These are phyloP conservation scores for Herpotrichia juniperi DNA, from an alignment of 2,329 filamentous ascomycete species.

Conservation along the genomic window DNA sequence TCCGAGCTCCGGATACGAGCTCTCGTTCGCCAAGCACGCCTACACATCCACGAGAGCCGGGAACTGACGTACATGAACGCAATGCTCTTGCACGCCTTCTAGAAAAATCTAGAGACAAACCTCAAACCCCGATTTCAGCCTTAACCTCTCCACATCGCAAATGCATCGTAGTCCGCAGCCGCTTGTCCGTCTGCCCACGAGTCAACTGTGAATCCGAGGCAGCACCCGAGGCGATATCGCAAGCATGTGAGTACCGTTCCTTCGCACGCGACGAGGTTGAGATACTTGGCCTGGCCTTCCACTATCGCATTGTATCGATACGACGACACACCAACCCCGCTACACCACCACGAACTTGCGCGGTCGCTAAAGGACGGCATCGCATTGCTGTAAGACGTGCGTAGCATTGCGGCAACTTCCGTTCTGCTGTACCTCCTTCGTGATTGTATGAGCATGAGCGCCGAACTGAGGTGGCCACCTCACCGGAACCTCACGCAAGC, in stretches of 20 bases:
- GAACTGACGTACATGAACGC: conserved; percentile 19
- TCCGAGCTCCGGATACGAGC: conserved; percentile 8
- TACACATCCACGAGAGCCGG: background rate
- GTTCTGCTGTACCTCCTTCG: too few relatives aligned
- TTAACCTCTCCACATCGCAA: background rate
- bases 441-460: background rate
- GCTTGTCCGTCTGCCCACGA: background rate
- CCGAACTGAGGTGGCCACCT: background rate
- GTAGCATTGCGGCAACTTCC: background rate
- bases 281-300: background rate
- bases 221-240: background rate
- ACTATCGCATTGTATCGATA: background rate
- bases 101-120: conserved; percentile 8
- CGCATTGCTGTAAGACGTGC: background rate
- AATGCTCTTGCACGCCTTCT: conserved; percentile 13
- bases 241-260: background rate
- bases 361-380: background rate
- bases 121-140: conserved; percentile 7
- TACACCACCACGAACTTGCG: background rate
- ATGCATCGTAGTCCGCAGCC: background rate
- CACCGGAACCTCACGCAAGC: conserved; percentile 8
- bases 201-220: background rate
- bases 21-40: conserved; percentile 5
- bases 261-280: background rate
- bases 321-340: background rate